Evolutionary conservation across 2,329 filamentous ascomycete genomes (phyloP), one percentile per base, ranked within the genome.

Genomic region (Colletotrichum sp.): DNA sequence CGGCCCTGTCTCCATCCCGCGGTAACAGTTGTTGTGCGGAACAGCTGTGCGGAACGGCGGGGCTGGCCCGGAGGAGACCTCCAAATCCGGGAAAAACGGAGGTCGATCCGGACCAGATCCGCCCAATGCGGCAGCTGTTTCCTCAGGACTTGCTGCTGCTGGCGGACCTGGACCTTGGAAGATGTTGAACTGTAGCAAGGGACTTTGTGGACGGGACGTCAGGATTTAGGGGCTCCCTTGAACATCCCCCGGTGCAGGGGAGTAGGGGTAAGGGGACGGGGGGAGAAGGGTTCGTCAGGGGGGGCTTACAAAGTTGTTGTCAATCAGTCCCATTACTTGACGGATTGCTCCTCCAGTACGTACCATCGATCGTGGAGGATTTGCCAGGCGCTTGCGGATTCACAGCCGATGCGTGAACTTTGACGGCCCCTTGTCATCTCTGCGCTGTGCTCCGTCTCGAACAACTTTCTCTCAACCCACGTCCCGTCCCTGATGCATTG

Each of bases 21-120:
- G 27, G 63, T 72, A 68, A 57, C 44, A 64, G 39, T 12, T 44
- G 9, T 44, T 44, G 19, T 44, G 39, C 39, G 39, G 68, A 55
- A 57, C 32, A 63, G 34, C 68, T 39, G 30, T n/a, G 39, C 25
- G 55, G 63, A 22, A 11, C 25, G 55, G 39, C 55, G 55, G 72
- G 57, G 69, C 55, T 52, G n/a, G 8, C 30, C 64, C 69, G 73
- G 73, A 72, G 9, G n/a, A 75, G 61, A 64, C 69, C 44, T 44
- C 73, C 63, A 32, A 72, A 72, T 72, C 16, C 69, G 69, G 73
- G 63, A n/a, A 72, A 48, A 27, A 25, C 63, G 73, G 73, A 67
- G 73, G 69, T 15, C 36, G 28, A 72, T 72, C 63, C 73, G 73
- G 73, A 72, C 28, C 15, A 72, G 30, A 68, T 68, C 69, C 73